Evolutionary conservation across 768 basidiomycete species (phyloP), one percentile per base, ranked within the genome.

Genomic region (Mycena indigotica): DNA sequence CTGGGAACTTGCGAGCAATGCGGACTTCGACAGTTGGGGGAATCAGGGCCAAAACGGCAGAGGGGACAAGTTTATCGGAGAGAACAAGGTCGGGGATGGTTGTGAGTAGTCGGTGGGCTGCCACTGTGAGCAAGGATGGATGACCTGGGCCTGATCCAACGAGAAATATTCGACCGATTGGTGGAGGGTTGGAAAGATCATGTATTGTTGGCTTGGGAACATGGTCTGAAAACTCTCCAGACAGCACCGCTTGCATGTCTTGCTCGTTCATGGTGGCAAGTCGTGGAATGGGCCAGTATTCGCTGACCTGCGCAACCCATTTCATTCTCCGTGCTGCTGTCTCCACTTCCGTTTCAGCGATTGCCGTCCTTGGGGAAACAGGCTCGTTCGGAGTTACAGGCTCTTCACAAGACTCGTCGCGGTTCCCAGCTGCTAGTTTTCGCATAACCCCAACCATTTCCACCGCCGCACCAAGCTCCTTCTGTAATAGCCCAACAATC

Each of bases 1-100:
- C 97, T 0, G 97, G 97, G 75, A 96, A 98, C 68, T 99, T 99
- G 63, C 89, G 88, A 17, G 97, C 97, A 65, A 98, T 97, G 48
- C 87, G 87, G 6, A 98, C 80, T 55, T 87, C 81, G 0, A 88
- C 82, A 25, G 76, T 72, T 5, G 78, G 70, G 0, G 95, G 96
- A 52, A 98, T 91, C 25, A 98, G 78, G 0, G 82, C 86, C 19
- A 99, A 85, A 8, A 99, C 89, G 6, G 88, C 85, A 15, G 88
- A 81, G 0, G 96, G 96, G 2, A 98, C 96, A 26, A 99, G 89
- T 67, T 99, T 99, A 75, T 99, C 97, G 15, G 94, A 91, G 13
- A 99, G 84, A 12, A 98, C 92, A 24, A 97, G 77, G 62, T 96
- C 87, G 1, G 95, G 93, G 26, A 85, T 80, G 54, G 81, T 79